Conservation (phyloP, 1,139 yeast genomes). For the Protomyces macrosporus region DNA sequence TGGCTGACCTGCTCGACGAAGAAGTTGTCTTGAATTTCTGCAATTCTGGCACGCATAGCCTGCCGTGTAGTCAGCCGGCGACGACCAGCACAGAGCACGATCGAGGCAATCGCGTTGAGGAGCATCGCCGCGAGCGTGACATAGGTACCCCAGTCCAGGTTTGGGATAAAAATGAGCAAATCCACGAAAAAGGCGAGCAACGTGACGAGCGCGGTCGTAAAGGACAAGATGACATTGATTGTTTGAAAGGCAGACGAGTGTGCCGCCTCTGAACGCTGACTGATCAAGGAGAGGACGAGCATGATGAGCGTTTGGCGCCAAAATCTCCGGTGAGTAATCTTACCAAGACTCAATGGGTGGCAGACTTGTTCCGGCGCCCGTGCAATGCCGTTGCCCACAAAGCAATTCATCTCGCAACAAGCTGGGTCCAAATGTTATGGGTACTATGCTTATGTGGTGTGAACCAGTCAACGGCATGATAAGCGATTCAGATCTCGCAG, state of each 20-base stretch:
- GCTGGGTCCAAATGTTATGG: too few relatives aligned
- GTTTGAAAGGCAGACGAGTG: constrained; percentile 41
- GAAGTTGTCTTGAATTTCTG: constrained; percentile 31
- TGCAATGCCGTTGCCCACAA: too few relatives aligned
- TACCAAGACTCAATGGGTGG: too few relatives aligned
- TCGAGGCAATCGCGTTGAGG: constrained; percentile 42
- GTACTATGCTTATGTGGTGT: too few relatives aligned
- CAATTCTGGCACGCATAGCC: constrained; percentile 38
- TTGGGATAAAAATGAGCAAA: constrained; percentile 50
- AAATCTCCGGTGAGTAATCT: too few relatives aligned
- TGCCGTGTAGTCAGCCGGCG: constrained; percentile 50
- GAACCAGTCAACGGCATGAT: too few relatives aligned
- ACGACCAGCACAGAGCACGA: constrained; percentile 48
- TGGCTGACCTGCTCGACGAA: background rate
- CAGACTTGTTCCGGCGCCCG: too few relatives aligned
- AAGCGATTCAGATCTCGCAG: too few relatives aligned
- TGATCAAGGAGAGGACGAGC: constrained; percentile 40
- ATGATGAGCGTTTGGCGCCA: constrained; percentile 42
- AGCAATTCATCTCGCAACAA: too few relatives aligned
- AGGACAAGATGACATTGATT: constrained; percentile 43
- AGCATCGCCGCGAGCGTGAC: constrained; percentile 46
- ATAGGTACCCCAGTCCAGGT: constrained; percentile 55
- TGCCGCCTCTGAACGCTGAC: constrained; percentile 43
- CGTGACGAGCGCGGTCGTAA: constrained; percentile 48
- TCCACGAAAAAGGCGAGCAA: constrained; percentile 53